Percentiles rank a stretch among this genome's conserved stretches.
Conservation (phyloP, 2,329 filamentous ascomycete species). For the Colletotrichum cuscutae region DNA sequence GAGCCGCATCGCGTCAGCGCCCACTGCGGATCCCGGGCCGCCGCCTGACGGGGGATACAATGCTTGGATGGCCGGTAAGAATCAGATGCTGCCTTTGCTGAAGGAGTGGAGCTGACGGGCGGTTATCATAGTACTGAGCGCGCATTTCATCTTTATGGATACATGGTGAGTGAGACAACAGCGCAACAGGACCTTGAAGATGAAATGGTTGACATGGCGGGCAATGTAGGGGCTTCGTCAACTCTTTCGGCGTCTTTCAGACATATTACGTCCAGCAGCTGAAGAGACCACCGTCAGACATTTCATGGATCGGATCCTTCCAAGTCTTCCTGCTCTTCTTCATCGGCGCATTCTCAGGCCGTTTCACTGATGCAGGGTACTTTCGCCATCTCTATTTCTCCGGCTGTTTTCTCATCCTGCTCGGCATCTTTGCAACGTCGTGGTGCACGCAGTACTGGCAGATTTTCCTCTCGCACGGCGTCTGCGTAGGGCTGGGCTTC, state of each 20-base stretch:
- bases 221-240: constrained; percentile 52
- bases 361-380: constrained; percentile 55
- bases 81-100: background rate
- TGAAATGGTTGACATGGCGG: background rate
- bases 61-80: constrained; percentile 31
- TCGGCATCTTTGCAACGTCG: constrained; percentile 58
- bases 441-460: constrained; percentile 58
- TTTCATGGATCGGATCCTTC: constrained; percentile 57
- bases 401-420: constrained; percentile 50
- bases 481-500: constrained; percentile 60
- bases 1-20: constrained; percentile 26
- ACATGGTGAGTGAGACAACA: constrained; percentile 21
- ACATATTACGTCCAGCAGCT: constrained; percentile 53
- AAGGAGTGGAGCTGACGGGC: background rate
- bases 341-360: constrained; percentile 53
- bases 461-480: constrained; percentile 59
- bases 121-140: background rate
- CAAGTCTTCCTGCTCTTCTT: constrained; percentile 55
- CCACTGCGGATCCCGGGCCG: constrained; percentile 14
- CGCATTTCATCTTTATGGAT: constrained; percentile 33
- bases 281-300: constrained; percentile 45
- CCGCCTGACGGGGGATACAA: constrained; percentile 27
- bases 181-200: too few species aligned
- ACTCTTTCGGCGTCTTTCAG: constrained; percentile 57
- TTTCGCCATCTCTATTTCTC: constrained; percentile 50